phyloP scores from a whole-genome alignment of 2,329 filamentous ascomycete species.

The Huntiella omanensis region DNA sequence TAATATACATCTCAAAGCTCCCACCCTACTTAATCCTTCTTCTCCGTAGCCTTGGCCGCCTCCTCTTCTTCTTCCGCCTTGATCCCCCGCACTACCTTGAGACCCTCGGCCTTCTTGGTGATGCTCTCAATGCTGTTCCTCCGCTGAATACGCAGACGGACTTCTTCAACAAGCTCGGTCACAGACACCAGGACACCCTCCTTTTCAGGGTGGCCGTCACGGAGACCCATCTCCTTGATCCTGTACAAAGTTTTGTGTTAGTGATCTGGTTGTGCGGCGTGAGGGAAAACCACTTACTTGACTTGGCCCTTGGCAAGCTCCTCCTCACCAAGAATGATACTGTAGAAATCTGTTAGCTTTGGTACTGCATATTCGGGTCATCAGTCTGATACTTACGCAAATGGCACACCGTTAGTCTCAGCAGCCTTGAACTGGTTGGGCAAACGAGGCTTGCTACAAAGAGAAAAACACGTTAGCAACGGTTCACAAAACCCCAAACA shows the following conservation, averaged over 20 bases:
- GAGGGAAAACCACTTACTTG: slow-evolving; percentile 22
- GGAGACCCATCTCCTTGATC: slow-evolving; percentile 60
- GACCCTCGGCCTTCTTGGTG: slow-evolving; percentile 24
- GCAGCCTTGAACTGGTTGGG: slow-evolving; percentile 82
- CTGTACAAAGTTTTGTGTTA: neutral
- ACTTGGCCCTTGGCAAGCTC: slow-evolving; percentile 70
- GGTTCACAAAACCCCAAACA: neutral
- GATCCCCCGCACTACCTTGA: slow-evolving; percentile 28
- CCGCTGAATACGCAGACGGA: slow-evolving; percentile 28
- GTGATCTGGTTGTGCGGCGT: neutral
- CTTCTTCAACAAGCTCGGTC: slow-evolving; percentile 41
- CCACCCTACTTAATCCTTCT: neutral
- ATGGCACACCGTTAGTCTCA: slow-evolving; percentile 59
- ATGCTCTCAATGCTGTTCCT: slow-evolving; percentile 26
- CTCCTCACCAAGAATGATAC: slow-evolving; percentile 74
- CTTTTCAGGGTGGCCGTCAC: slow-evolving; percentile 74
- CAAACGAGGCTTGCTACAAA: slow-evolving; percentile 57
- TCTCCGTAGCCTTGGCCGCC: neutral
- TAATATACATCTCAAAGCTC: neutral
- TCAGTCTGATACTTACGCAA: slow-evolving; percentile 27
- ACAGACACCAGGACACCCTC: slow-evolving; percentile 61
- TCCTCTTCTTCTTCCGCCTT: slow-evolving; percentile 17
- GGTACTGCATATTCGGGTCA: neutral
- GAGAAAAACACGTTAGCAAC: neutral
- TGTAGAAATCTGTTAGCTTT: slow-evolving; percentile 3